Evolutionary conservation across 345 rosid genomes (phyloP).

Genomic region (Hirschfeldia incana): DNA sequence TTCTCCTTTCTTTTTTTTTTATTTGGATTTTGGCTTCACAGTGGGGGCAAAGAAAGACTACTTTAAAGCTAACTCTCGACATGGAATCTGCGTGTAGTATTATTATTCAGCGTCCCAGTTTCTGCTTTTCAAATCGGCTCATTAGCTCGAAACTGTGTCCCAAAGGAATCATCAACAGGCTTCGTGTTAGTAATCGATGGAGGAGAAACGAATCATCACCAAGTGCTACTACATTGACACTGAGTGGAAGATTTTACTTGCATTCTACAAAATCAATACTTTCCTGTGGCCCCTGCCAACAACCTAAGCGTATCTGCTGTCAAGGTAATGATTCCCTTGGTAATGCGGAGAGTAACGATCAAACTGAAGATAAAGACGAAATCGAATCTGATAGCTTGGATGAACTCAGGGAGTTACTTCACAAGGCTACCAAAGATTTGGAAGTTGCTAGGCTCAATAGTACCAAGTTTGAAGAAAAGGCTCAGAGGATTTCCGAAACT

Average conservation of each 20-base stretch:
- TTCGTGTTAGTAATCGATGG: constrained; percentile 27
- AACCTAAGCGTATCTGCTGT: constrained; percentile 44
- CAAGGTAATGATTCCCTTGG: constrained; percentile 59
- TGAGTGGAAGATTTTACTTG: constrained; percentile 41
- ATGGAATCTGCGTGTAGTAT: constrained; percentile 63
- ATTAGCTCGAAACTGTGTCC: constrained; percentile 44
- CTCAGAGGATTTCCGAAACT: constrained; percentile 77
- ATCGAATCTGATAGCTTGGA: constrained; percentile 51
- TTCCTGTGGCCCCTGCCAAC: constrained; percentile 30
- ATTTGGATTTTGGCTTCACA: constrained; percentile 24
- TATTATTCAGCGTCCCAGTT: constrained; percentile 45
- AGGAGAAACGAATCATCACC: constrained; percentile 33
- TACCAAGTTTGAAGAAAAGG: constrained; percentile 85
- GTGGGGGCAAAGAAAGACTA: constrained; percentile 21
- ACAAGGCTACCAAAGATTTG: constrained; percentile 63
- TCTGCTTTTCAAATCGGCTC: constrained; percentile 33
- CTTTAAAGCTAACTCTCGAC: not conserved
- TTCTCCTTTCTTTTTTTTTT: not conserved
- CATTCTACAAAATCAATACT: constrained; percentile 31
- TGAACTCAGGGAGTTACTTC: constrained; percentile 61
- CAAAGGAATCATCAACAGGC: constrained; percentile 40
- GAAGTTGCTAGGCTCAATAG: constrained; percentile 80
- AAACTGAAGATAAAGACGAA: too few relatives aligned
- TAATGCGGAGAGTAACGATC: constrained; percentile 47
- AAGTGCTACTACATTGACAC: constrained; percentile 37